phyloP scores from a whole-genome alignment of 768 basidiomycete genomes.

The Dacryopinax primogenitus region DNA sequence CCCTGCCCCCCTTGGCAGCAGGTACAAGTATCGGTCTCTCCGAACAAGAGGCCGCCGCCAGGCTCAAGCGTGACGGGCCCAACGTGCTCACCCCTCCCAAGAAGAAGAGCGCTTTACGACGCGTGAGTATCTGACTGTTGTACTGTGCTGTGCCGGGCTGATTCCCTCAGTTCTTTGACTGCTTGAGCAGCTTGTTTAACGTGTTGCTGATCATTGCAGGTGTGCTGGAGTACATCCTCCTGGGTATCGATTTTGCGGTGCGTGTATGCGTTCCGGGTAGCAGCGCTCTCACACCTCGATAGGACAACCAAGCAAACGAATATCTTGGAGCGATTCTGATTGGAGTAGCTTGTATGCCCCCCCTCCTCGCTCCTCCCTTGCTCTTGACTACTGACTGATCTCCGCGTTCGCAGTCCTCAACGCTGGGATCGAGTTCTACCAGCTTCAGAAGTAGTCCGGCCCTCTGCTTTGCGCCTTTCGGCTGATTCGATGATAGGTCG shows the following conservation, averaged over 20 bases:
- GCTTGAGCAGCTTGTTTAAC: conserved; percentile 50
- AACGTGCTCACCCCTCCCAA: conserved; percentile 55
- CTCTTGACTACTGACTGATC: background rate
- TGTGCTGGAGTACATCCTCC: conserved; percentile 49
- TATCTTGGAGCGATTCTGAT: conserved; percentile 61
- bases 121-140: conserved; percentile 31
- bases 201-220: conserved; percentile 54
- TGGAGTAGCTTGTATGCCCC: conserved; percentile 36
- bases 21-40: conserved; percentile 38
- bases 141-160: background rate
- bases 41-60: conserved; percentile 38
- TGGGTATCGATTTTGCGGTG: conserved; percentile 51
- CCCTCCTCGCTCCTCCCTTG: background rate
- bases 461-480: background rate
- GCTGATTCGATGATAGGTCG: conserved; percentile 24
- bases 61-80: conserved; percentile 45
- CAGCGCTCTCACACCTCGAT: background rate
- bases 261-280: conserved; percentile 7
- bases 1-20: conserved; percentile 30
- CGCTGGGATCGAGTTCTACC: conserved; percentile 55
- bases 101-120: conserved; percentile 51
- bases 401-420: conserved; percentile 35
- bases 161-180: conserved; percentile 44
- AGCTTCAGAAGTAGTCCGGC: conserved; percentile 43
- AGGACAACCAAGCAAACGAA: conserved; percentile 51